Evolutionary conservation across 2,329 filamentous ascomycete genomes (phyloP), one percentile per base, ranked within the genome.

Genomic region (Aureobasidium leucospermi): DNA sequence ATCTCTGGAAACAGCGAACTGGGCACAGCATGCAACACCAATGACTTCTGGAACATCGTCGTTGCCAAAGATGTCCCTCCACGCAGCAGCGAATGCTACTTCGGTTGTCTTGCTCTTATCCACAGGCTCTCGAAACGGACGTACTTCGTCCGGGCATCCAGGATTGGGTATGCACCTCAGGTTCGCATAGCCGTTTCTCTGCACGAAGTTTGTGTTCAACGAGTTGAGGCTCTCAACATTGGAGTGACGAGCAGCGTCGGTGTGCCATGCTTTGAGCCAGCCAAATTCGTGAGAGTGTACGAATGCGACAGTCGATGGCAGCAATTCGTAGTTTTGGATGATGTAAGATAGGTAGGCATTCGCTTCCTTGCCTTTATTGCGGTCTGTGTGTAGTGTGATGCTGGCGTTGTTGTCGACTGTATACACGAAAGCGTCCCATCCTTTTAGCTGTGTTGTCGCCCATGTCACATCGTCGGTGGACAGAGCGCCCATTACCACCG

Each of bases 1-100:
- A 6, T 81, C 76, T 7, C 77, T 73, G 3, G 81, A 81, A 6
- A 86, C 79, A 0, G 81, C 85, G 62, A 87, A 87, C 69, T 87
- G 85, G 16, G 83, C 82, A 42, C 62, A 63, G 31, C 62, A 64
- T 16, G 60, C 46, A 34, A 47, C 45, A 28, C 43, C 57, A 11
- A 60, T 32, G 6, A 55, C 61, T 41, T 69, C 23, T 66, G 68
- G 71, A 19, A 62, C 57, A 62, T 67, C 67, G 23, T 60, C 48
- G 38, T 68, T 64, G 62, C 63, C 65, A 46, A 69, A 65, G 8
- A 65, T 49, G 10, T 43, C 46, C 13, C 19, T 34, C 57, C 57
- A 59, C 32, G 57, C 57, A 42, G 48, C 19, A 41, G 57, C 36
- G 11, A 52, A 59, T 39, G 31, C 47, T 19, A 59, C 53, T 59